Conservation (phyloP, 2,329 filamentous ascomycete genomes). For the Fusarium nanum region DNA sequence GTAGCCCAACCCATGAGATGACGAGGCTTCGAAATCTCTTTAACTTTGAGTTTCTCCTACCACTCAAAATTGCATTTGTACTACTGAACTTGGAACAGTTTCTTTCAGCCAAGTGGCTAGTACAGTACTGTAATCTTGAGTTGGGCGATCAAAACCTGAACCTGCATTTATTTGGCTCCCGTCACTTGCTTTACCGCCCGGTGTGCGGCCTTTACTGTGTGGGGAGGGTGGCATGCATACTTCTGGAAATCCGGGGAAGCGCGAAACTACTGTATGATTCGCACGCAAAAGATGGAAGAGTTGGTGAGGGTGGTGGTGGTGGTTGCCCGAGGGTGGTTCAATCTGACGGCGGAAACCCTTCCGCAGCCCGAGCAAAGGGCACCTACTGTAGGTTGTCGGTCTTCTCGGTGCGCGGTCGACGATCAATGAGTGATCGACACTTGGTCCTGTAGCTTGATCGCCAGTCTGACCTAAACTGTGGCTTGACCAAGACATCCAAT, state of each 20-base stretch:
- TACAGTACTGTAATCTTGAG: constrained; percentile 11
- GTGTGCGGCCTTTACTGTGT: constrained; percentile 27
- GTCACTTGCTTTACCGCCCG: constrained; percentile 30
- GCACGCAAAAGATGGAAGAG: neutral
- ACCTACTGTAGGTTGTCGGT: constrained; percentile 4
- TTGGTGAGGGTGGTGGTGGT: neutral
- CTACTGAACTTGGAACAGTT: constrained; percentile 27
- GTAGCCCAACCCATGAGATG: constrained; percentile 2
- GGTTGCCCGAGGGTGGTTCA: constrained; percentile 11
- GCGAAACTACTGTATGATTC: neutral
- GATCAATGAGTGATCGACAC: constrained; percentile 32
- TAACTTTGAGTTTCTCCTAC: constrained; percentile 18
- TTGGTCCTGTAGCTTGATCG: constrained; percentile 18
- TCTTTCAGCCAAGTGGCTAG: constrained; percentile 36
- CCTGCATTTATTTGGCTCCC: constrained; percentile 37
- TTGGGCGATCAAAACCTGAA: constrained; percentile 33
- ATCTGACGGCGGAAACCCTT: constrained; percentile 35
- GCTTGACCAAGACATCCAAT: constrained; percentile 28
- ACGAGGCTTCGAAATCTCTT: constrained; percentile 23
- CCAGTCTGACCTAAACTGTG: constrained; percentile 22
- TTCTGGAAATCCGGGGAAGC: constrained; percentile 42
- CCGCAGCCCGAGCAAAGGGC: constrained; percentile 15
- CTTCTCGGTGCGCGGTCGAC: constrained; percentile 27
- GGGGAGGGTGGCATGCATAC: constrained; percentile 40
- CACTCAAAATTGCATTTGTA: constrained; percentile 13